Percentiles rank a stretch among this genome's conserved stretches.
Evolutionary conservation across 345 rosid species (phyloP).

Genomic region (Physaria fendleri): DNA sequence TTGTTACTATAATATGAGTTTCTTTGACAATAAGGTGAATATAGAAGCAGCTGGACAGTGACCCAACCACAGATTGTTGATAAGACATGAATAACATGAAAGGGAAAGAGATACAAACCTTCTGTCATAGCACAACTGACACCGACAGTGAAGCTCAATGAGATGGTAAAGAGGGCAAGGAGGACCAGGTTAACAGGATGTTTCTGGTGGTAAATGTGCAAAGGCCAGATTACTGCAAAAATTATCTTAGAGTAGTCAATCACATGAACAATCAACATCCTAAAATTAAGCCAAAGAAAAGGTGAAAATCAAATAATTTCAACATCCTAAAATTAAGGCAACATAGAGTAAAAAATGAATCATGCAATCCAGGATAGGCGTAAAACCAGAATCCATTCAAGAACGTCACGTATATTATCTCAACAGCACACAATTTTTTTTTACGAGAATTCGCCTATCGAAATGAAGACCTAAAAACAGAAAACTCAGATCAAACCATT

Average conservation of each 20-base stretch:
- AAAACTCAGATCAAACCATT: background rate
- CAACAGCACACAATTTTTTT: background rate
- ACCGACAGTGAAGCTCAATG: conserved; percentile 80
- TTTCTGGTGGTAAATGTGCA: conserved; percentile 86
- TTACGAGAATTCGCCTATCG: background rate
- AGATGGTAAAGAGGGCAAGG: conserved; percentile 78
- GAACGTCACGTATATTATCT: background rate
- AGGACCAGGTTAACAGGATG: conserved; percentile 83
- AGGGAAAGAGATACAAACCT: conserved; percentile 39
- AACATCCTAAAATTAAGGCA: background rate
- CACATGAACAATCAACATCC: background rate
- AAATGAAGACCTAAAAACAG: background rate
- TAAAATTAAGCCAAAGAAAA: background rate
- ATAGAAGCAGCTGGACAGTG: background rate
- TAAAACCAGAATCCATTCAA: background rate
- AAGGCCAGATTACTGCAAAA: conserved; percentile 83
- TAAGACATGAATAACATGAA: background rate
- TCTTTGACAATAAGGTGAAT: background rate
- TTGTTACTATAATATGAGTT: background rate
- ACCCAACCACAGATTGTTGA: background rate
- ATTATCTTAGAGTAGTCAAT: background rate
- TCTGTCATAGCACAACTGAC: conserved; percentile 84
- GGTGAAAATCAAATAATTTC: too few relatives aligned
- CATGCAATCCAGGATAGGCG: background rate
- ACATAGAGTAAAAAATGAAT: background rate